Evolutionary conservation across 495 filamentous ascomycete species (phyloP), one percentile per base, ranked within the genome.

Genomic region (Acidiella bohemica): DNA sequence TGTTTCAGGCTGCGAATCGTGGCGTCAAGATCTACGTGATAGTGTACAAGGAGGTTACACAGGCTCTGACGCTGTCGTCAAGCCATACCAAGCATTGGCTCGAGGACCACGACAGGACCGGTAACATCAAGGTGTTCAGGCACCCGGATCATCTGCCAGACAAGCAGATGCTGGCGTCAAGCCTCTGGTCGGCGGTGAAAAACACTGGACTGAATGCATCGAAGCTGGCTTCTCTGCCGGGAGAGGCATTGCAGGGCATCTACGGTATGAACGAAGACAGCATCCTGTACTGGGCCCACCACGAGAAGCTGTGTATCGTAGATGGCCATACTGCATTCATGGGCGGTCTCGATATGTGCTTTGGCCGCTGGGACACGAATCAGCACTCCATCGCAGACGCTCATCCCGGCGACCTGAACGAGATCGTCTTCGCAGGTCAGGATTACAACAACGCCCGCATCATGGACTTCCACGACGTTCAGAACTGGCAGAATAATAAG

Each of bases 361-460:
- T 70, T 45, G 75, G 75, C 11, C 69, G 75, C 27, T 78, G 73
- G 72, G 74, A 77, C 41, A 76, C 71, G 9, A 59, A 62, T 30
- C 45, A 53, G 50, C 88, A 96, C 57, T 72, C 81, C 10, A 80
- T 94, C 29, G 73, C 87, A 11, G 88, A 96, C 62, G 73, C 77
- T 9, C 87, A 95, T 56, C 84, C 84, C 1, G 70, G 70, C 1
- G 76, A 90, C 56, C 54, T 92, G 2, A 71, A 78, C 32, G 60
- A 68, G 19, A 81, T 77, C 24, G 61, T 95, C 0, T 94, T 93
- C 60, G 81, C 84, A 0, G 87, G 87, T 5, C 88, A 96, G 48
- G 88, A 96, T 53, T 96, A 81, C 60, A 96, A 96, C 61, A 93
- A 96, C 54, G 85, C 84, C 22, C 62, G 85, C 28, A 70, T 87